Percentiles rank a stretch among this genome's conserved stretches.
phyloP scores from a whole-genome alignment of 75 land plant species.

The Cunninghamia lanceolata region DNA sequence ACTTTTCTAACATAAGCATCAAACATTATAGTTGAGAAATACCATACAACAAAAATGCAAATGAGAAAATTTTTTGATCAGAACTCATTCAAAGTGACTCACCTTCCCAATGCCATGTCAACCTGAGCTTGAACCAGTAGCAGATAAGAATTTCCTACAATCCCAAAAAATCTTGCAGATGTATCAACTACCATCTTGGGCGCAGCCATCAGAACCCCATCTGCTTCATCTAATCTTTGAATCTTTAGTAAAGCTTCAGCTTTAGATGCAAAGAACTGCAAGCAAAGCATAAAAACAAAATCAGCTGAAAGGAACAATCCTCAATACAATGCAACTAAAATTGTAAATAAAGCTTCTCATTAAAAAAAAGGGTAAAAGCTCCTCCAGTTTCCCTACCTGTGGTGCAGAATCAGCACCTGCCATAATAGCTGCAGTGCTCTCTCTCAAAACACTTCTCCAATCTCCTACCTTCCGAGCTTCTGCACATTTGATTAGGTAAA shows the following conservation, averaged over 20 bases:
- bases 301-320: not conserved
- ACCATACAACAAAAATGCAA: not conserved
- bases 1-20: not conserved
- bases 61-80: not conserved
- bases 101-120: slow-evolving; percentile 91
- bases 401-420: slow-evolving; percentile 85
- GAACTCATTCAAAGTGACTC: not conserved
- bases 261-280: slow-evolving; percentile 63
- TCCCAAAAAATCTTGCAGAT: slow-evolving; percentile 46
- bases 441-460: slow-evolving; percentile 74
- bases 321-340: not conserved
- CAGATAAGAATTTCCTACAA: slow-evolving; percentile 49
- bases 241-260: slow-evolving; percentile 89
- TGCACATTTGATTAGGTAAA: slow-evolving; percentile 53
- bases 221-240: slow-evolving; percentile 71
- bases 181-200: slow-evolving; percentile 40
- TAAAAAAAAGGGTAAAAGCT: not conserved
- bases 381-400: slow-evolving; percentile 42
- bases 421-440: slow-evolving; percentile 73
- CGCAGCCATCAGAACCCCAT: slow-evolving; percentile 27
- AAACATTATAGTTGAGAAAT: not conserved
- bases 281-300: not conserved
- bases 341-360: not conserved
- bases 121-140: slow-evolving; percentile 67
- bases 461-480: slow-evolving; percentile 68